Evolutionary conservation across 768 basidiomycete genomes (phyloP), one percentile per base, ranked within the genome.

Genomic region (Psilocybe tampanensis): DNA sequence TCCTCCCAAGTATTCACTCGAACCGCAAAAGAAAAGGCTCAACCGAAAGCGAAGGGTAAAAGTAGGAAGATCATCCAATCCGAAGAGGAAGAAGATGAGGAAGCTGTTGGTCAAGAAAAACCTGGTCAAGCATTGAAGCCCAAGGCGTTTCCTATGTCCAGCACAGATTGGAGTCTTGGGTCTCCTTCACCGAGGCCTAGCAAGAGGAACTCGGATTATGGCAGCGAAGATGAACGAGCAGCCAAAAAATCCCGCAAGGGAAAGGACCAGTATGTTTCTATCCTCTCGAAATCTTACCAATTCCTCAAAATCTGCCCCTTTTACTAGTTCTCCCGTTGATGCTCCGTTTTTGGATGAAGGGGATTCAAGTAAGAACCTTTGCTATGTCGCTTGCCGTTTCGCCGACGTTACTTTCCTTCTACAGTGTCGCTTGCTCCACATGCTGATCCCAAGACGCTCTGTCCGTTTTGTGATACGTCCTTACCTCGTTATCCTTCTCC

Each of bases 381-480:
- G 19, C 47, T 36, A 13, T 17, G 17, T 23, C 32, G 18, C 45
- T 15, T 12, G 41, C 26, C 29, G 19, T 8, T 8, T 23, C 17
- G n/a, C 19, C n/a, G 6, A 52, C 53, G 15, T 50, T 32, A 7
- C 24, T 21, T 21, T 21, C 24, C 21, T 24, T 44, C 41, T 51
- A 19, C 58, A 89, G 86, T 86, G 43, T 80, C 83, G 9, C 68
- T 84, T 23, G 76, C 79, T 33, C 73, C 80, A 2, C 61, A 68
- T 18, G 72, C 77, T 6, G 90, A 94, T 61, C 90, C 90, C 11
- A 77, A 75, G 6, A 86, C 77, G 1, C 72, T 93, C 2, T 94
- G 92, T 65, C 91, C 92, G 0, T 94, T 88, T 68, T 94, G 92
- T 60, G 92, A 94, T 62, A 80, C 82, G 18, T 80, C 74, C 0